A percentile compares a stretch with the other conserved stretches of the same genome.
Evolutionary conservation across 306 rosid genomes (phyloP).

Genomic region (Malus asiatica): DNA sequence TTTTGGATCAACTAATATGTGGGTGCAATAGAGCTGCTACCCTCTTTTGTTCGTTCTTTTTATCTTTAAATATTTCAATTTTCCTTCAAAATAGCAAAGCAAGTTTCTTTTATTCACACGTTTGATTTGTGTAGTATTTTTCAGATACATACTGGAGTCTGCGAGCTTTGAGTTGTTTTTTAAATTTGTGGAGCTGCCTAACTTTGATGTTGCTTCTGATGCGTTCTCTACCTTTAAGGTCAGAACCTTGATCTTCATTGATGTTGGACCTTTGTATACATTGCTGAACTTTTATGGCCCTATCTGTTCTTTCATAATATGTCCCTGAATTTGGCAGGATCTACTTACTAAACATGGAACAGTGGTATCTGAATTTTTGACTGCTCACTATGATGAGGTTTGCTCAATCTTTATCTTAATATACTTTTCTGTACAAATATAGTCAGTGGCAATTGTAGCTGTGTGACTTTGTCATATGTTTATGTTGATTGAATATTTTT

Average conservation of each 20-base stretch:
- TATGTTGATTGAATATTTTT: conserved; percentile 18
- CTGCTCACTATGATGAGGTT: conserved; percentile 73
- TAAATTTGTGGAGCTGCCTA: conserved; percentile 85
- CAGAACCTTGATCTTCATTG: conserved; percentile 10
- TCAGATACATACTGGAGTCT: conserved; percentile 90
- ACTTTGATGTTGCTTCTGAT: conserved; percentile 88
- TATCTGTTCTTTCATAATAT: conserved; percentile 9
- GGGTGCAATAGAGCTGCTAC: neutral
- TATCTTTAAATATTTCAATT: neutral
- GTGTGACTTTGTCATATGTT: conserved; percentile 10
- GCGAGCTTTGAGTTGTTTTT: conserved; percentile 88
- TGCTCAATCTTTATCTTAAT: conserved; percentile 23
- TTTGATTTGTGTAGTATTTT: conserved; percentile 38
- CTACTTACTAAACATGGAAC: conserved; percentile 75
- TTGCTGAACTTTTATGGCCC: conserved; percentile 16
- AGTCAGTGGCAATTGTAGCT: conserved; percentile 11
- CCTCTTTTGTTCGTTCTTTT: neutral
- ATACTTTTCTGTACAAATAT: conserved; percentile 16
- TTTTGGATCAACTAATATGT: neutral
- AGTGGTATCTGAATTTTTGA: conserved; percentile 70
- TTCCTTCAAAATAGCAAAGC: conserved; percentile 8
- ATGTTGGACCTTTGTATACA: neutral
- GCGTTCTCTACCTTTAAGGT: conserved; percentile 98
- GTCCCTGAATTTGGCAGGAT: conserved; percentile 50
- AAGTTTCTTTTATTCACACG: conserved; percentile 25